Conservation (phyloP, 192 early-diverging fungal genomes). For the Rhizoclosmatium globosum region DNA sequence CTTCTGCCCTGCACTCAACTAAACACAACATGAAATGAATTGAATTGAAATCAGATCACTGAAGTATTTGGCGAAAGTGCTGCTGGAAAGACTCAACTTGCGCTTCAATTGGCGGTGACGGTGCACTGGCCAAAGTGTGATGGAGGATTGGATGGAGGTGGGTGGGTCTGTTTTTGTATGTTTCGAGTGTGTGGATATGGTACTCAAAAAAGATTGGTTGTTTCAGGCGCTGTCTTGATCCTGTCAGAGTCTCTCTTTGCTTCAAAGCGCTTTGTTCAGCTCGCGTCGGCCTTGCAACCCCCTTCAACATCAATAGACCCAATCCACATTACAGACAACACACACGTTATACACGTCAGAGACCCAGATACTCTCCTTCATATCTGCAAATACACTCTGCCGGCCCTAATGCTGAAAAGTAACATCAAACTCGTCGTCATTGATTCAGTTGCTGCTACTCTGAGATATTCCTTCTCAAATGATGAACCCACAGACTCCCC, state of each 20-base stretch:
- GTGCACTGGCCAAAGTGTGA: constrained; percentile 65
- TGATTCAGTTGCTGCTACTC: constrained; percentile 85
- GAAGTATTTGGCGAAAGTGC: constrained; percentile 65
- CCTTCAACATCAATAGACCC: not conserved
- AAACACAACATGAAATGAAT: not conserved
- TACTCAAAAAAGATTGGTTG: constrained; percentile 76
- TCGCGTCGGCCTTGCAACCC: constrained; percentile 41
- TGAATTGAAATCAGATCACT: constrained; percentile 26
- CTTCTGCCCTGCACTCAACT: not conserved
- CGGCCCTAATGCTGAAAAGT: constrained; percentile 60
- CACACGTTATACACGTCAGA: constrained; percentile 74
- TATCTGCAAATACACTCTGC: constrained; percentile 77
- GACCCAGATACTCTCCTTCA: constrained; percentile 78
- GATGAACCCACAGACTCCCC: not conserved
- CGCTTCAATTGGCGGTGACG: constrained; percentile 79
- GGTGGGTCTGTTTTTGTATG: no score
- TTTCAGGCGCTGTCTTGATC: constrained; percentile 72
- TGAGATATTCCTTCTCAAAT: constrained; percentile 52
- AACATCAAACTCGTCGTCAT: constrained; percentile 78
- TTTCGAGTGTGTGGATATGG: constrained; percentile 66
- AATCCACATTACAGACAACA: constrained; percentile 50
- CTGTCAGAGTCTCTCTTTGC: constrained; percentile 82
- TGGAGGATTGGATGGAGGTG: constrained; percentile 52
- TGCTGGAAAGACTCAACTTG: constrained; percentile 88
- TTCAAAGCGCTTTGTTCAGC: constrained; percentile 60